phyloP scores from a whole-genome alignment of 306 rosid genomes.

The Vigna hirtella region DNA sequence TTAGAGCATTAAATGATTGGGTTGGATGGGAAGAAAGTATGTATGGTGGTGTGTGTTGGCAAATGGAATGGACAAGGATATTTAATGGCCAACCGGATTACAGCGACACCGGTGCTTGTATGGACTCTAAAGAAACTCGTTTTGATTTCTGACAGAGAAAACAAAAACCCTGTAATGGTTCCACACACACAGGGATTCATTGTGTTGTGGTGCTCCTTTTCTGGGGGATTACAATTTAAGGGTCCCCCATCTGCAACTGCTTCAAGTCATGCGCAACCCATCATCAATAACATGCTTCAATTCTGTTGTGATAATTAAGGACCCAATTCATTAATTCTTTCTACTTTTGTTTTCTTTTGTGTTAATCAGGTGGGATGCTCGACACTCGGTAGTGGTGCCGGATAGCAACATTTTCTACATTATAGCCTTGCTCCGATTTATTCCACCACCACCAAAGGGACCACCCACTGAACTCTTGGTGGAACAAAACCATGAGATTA shows the following conservation, averaged over 20 bases:
- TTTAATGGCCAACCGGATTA: constrained; percentile 67
- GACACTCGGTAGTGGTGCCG: constrained; percentile 80
- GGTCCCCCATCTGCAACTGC: constrained; percentile 45
- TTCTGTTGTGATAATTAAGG: not conserved
- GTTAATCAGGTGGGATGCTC: constrained; percentile 80
- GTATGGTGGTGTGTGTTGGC: constrained; percentile 59
- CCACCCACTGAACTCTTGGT: constrained; percentile 60
- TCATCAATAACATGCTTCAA: too few relatives aligned
- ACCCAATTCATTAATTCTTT: constrained; percentile 4
- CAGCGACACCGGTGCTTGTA: constrained; percentile 63
- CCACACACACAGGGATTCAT: constrained; percentile 45
- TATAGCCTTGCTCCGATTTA: constrained; percentile 80
- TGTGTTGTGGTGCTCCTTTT: constrained; percentile 32
- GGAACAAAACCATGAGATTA: constrained; percentile 71
- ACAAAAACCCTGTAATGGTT: constrained; percentile 50
- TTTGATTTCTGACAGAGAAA: constrained; percentile 38
- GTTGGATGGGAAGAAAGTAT: constrained; percentile 39
- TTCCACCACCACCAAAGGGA: constrained; percentile 62
- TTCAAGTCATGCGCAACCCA: constrained; percentile 44
- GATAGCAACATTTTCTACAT: constrained; percentile 86
- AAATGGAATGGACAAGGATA: constrained; percentile 62
- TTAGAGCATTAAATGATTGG: not conserved
- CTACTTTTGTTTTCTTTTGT: not conserved
- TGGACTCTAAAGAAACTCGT: constrained; percentile 32
- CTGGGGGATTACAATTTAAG: constrained; percentile 44